Conservation (phyloP, 23 red algal genomes). For the Gracilaria domingensis region DNA sequence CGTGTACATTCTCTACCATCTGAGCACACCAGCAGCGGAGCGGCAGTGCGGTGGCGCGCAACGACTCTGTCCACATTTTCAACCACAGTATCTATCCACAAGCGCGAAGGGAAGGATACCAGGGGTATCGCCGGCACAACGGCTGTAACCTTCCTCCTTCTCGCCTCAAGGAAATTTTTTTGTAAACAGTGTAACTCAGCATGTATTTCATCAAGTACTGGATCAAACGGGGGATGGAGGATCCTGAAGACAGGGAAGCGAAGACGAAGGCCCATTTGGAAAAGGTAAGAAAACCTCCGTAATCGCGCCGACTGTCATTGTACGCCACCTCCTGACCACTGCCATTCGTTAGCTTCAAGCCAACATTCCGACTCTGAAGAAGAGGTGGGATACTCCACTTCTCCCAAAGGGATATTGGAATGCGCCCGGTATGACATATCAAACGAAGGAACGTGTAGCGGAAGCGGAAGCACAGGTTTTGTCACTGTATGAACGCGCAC, state of each 20-base stretch:
- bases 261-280: slow-evolving; percentile 35
- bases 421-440: slow-evolving; percentile 3
- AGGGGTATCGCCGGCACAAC: too few species aligned
- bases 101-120: too few species aligned
- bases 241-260: slow-evolving; percentile 28
- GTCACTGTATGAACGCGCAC: slow-evolving; percentile 25
- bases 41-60: too few species aligned
- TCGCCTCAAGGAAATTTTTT: not conserved
- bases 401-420: slow-evolving; percentile 40
- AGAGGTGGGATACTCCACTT: slow-evolving; percentile 14
- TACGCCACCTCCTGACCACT: not conserved
- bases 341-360: slow-evolving; percentile 15
- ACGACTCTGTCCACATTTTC: too few species aligned
- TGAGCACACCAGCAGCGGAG: too few species aligned
- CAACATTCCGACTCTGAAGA: slow-evolving; percentile 3
- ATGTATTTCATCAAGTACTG: slow-evolving; percentile 54
- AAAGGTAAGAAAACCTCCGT: slow-evolving; percentile 31
- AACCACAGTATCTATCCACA: too few species aligned
- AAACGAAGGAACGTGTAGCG: slow-evolving; percentile 34
- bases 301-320: not conserved
- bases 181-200: not conserved
- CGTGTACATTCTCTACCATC: too few species aligned
- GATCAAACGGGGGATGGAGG: slow-evolving; percentile 38
- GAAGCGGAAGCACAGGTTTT: slow-evolving; percentile 38
- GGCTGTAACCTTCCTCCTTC: too few species aligned